Conservation (phyloP, 2,329 filamentous ascomycete genomes). For the Colletotrichum liaoningense region DNA sequence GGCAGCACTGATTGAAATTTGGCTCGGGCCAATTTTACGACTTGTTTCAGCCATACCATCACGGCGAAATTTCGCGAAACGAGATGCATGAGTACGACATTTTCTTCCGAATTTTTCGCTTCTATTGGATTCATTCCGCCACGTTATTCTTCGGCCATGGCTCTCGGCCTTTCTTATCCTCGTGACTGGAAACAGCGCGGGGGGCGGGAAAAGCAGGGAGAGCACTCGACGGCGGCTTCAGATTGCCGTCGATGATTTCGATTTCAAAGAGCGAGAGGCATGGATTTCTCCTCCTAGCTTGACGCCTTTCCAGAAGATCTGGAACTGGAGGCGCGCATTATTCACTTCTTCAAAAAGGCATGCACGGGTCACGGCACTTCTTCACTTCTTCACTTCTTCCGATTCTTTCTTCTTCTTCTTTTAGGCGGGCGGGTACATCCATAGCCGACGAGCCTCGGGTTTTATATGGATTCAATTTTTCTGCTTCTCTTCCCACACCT, state of each 20-base stretch:
- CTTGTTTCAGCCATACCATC: constrained; percentile 42
- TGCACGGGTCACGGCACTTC: constrained; percentile 21
- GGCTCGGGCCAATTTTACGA: constrained; percentile 41
- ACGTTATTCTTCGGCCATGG: not conserved
- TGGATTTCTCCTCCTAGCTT: not conserved
- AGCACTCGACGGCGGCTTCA: not conserved
- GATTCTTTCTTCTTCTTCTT: constrained; percentile 15
- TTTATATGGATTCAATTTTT: constrained; percentile 5
- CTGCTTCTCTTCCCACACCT: not conserved
- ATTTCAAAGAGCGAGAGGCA: not conserved
- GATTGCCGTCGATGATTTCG: not conserved
- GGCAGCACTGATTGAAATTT: constrained; percentile 40
- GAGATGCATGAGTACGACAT: constrained; percentile 35
- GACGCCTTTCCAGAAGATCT: constrained; percentile 13
- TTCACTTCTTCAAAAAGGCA: constrained; percentile 24
- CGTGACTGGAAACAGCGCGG: not conserved
- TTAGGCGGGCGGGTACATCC: constrained; percentile 25
- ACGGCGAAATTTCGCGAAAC: constrained; percentile 29
- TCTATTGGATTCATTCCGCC: constrained; percentile 2
- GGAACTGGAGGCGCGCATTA: constrained; percentile 21
- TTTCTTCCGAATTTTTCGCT: constrained; percentile 24
- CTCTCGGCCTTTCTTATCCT: not conserved
- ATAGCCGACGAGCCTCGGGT: constrained; percentile 11
- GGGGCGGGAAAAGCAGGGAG: not conserved
- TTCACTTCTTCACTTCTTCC: not conserved